Evolutionary conservation across 164 flowering plant species (phyloP), one percentile per base, ranked within the genome.

Genomic region (Warburgia ugandensis): DNA sequence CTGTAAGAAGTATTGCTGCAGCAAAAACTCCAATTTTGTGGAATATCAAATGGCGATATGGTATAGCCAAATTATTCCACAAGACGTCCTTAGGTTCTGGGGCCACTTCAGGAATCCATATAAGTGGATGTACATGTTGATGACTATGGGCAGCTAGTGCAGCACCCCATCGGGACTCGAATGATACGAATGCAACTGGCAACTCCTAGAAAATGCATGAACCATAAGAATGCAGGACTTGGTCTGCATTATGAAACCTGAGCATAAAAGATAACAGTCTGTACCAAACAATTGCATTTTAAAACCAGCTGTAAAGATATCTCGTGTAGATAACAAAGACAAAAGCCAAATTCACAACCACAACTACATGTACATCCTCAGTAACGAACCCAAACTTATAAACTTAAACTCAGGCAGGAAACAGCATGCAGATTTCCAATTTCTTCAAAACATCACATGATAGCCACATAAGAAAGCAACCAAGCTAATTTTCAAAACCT

Each of bases 71-170:
- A 69, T 77, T 84, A 56, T 67, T 74, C 97, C 97, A 90, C 36
- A 79, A 44, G 7, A 86, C 81, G 61, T 86, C 97, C 55, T 80
- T 80, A 29, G 97, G 94, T 72, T 90, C 96, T 48, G 96, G 95
- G 45, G 97, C 94, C 71, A 54, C 33, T 72, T 86, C 85, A 29
- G 89, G 82, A 48, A 73, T 74, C 94, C 86, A 84, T 23, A 69
- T 21, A 40, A 84, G 79, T 43, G 96, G 96, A 74, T 86, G 67
- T 46, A 75, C 58, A 68, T 77, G 86, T 69, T 84, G 94, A 61
- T 77, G 97, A 50, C 84, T 70, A 61, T 90, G 85, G 17, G 89
- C 78, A 52, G 80, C 86, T 33, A 90, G 54, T 37, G 81, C 68
- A 41, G 97, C 85, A 52, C 81, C 87, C 56, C 70, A 56, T 13